Evolutionary conservation across 805 yeast genomes (phyloP), one percentile per base, ranked within the genome.

Genomic region (Blastobotrys attinorum): DNA sequence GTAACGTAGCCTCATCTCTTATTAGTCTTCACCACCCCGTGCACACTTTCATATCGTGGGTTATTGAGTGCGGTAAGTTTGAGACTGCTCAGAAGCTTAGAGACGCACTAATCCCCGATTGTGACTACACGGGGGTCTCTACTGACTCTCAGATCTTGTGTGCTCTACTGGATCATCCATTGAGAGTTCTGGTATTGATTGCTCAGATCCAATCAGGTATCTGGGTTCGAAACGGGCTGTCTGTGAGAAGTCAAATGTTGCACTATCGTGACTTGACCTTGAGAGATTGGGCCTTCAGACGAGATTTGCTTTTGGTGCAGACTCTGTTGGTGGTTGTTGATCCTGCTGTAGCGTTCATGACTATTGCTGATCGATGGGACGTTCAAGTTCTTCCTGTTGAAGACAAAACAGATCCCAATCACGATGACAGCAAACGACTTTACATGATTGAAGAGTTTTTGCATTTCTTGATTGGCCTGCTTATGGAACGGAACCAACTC

Each of bases 151-250:
- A 41, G 20, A 23, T 41, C 4, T 45, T 44, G 23, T 37, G 40
- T 31, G 23, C 53, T 8, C 55, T 82, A 4, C 74, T 82, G 50
- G 96, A 87, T 50, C 80, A 83, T 49, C 83, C 96, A 0, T 60
- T 92, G 17, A 70, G 94, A 45, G 81, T 89, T 0, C 57, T 87
- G 22, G 96, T 85, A 0, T 62, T 85, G 6, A 63, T 86, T 50
- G 77, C 96, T 0, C 97, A 92, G 55, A 83, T 90, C 6, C 81
- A 85, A 47, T 79, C 83, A 0, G 96, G 96, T 0, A 74, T 83
- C 45, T 90, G 97, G 97, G 96, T 90, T 0, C 74, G 97, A 55
- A 90, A 90, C 62, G 98, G 98, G 0, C 73, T 77, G 46, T 81
- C 89, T 33, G 79, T 87, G 3, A 71, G 83, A 33, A 78, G 80